Percentiles rank a stretch among this genome's conserved stretches.
These are phyloP conservation scores for Hydrangea macrophylla DNA, from an alignment of 148 eudicot species.

Conservation along the genomic window DNA sequence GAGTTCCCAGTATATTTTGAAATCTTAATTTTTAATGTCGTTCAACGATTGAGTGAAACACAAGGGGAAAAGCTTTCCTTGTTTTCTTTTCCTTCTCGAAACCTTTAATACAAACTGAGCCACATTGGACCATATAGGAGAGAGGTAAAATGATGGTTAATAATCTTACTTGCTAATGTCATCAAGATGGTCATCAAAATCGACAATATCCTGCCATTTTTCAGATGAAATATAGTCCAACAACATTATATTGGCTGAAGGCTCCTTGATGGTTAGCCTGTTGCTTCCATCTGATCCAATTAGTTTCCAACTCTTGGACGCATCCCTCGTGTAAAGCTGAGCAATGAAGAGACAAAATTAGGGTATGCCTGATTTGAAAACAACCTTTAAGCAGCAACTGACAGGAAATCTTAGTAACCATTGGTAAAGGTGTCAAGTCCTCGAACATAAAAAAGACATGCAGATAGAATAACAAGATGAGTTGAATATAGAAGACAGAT, in stretches of 20 bases:
- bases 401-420: not conserved
- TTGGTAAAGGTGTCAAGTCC: not conserved
- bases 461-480: not conserved
- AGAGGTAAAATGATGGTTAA: not conserved
- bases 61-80: too few relatives aligned
- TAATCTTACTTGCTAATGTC: conserved; percentile 77
- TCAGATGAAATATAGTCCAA: conserved; percentile 65
- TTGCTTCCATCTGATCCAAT: conserved; percentile 56
- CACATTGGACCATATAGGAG: too few relatives aligned
- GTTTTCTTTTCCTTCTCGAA: too few relatives aligned
- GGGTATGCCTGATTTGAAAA: not conserved
- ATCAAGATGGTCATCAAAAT: conserved; percentile 91
- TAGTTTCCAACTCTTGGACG: conserved; percentile 66
- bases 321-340: conserved; percentile 73
- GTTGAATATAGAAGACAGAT: too few relatives aligned
- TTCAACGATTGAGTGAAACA: too few relatives aligned
- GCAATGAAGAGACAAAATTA: not conserved
- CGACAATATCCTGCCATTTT: conserved; percentile 65
- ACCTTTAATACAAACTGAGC: too few relatives aligned
- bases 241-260: conserved; percentile 69
- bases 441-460: not conserved
- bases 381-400: not conserved
- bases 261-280: conserved; percentile 55
- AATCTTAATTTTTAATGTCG: too few relatives aligned
- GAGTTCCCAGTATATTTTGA: too few relatives aligned